Conservation (phyloP, 495 filamentous ascomycete genomes). For the Tirmania nivea region DNA sequence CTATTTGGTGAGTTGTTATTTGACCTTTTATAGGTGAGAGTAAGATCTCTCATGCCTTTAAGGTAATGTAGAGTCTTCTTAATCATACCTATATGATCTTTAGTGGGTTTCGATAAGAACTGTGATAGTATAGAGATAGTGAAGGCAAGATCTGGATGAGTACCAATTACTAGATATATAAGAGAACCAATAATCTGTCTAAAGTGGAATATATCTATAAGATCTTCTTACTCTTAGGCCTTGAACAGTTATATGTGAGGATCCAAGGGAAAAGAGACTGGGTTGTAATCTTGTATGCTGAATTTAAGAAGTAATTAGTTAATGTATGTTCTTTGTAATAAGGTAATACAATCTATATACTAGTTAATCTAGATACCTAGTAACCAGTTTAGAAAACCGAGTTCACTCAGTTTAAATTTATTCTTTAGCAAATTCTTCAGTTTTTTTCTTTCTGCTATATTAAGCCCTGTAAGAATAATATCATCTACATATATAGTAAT, state of each 20-base stretch:
- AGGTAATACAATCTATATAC: background rate
- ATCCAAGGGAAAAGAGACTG: background rate
- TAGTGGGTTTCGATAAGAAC: background rate
- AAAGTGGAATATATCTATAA: background rate
- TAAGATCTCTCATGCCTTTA: background rate
- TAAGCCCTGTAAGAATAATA: background rate
- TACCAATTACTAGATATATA: constrained; percentile 5
- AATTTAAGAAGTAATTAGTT: background rate
- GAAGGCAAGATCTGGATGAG: constrained; percentile 8
- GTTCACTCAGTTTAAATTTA: background rate
- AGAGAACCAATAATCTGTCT: constrained; percentile 3
- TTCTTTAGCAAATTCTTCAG: background rate
- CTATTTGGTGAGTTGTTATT: too few species aligned
- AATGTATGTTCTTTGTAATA: background rate
- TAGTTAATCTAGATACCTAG: background rate
- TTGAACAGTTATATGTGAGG: background rate
- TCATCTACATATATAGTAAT: constrained; percentile 1
- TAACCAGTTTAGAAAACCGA: background rate
- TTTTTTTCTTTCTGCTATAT: background rate
- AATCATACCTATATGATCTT: background rate
- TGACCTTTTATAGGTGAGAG: background rate
- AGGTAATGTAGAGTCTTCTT: constrained; percentile 4
- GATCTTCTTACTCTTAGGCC: background rate
- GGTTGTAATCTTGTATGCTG: background rate
- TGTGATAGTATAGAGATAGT: constrained; percentile 2